These are phyloP conservation scores for Globisporangium spinosum DNA, from an alignment of 352 stramenopile genomes.

Conservation along the genomic window DNA sequence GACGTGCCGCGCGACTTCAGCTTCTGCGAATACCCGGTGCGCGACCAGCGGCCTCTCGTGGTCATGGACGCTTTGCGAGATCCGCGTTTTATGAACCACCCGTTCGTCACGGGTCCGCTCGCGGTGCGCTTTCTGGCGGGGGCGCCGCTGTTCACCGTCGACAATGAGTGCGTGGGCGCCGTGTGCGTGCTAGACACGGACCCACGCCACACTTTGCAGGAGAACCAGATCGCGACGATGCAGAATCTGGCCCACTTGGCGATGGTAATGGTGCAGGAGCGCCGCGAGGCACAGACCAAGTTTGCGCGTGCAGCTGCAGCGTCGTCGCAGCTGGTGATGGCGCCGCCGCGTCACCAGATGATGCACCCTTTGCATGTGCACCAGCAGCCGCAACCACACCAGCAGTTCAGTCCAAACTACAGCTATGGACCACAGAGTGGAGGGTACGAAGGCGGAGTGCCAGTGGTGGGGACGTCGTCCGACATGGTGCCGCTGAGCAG, in stretches of 20 bases:
- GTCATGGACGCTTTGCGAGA: slow-evolving; percentile 89
- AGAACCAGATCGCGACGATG: slow-evolving; percentile 81
- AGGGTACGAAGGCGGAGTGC: background rate
- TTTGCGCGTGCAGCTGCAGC: slow-evolving; percentile 31
- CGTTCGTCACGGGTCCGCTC: slow-evolving; percentile 88
- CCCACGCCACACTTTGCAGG: slow-evolving; percentile 53
- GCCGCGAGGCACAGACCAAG: slow-evolving; percentile 63
- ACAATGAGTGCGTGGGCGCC: slow-evolving; percentile 71
- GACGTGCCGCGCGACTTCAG: slow-evolving; percentile 83
- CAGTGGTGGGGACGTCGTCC: slow-evolving; percentile 28
- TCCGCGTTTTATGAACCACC: slow-evolving; percentile 84
- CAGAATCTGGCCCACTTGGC: slow-evolving; percentile 79
- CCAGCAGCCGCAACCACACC: slow-evolving; percentile 15
- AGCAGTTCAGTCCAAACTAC: slow-evolving; percentile 14
- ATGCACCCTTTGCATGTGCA: slow-evolving; percentile 8
- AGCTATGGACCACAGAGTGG: background rate
- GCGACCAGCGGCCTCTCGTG: slow-evolving; percentile 68
- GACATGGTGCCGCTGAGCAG: slow-evolving; percentile 73
- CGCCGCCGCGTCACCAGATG: slow-evolving; percentile 21
- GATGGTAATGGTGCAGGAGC: slow-evolving; percentile 87
- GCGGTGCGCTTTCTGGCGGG: slow-evolving; percentile 93
- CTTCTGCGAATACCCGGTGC: slow-evolving; percentile 81
- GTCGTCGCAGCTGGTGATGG: slow-evolving; percentile 48
- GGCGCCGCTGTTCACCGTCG: slow-evolving; percentile 87
- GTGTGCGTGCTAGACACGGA: slow-evolving; percentile 81